These are phyloP conservation scores for Musa acuminata DNA, from an alignment of 176 grass and related monocot species.

Conservation along the genomic window DNA sequence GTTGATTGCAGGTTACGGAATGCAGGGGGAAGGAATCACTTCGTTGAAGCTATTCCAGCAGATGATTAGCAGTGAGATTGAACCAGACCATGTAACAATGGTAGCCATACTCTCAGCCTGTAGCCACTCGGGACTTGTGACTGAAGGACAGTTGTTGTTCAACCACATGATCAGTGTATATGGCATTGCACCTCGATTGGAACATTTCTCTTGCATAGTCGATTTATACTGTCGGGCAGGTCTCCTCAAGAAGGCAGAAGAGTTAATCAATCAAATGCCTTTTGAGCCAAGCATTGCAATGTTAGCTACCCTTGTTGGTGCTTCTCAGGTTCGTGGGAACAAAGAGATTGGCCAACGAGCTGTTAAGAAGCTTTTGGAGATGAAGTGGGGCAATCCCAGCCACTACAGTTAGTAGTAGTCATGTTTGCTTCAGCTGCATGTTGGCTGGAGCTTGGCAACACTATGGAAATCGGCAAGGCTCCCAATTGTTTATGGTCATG, in stretches of 20 bases:
- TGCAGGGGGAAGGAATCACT: conserved; percentile 17
- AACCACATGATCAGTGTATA: conserved; percentile 2
- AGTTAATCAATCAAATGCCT: conserved; percentile 11
- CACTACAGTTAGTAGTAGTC: not conserved
- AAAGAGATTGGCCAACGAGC: not conserved
- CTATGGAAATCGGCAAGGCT: not conserved
- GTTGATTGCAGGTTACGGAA: conserved; percentile 26
- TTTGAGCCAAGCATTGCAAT: conserved; percentile 9
- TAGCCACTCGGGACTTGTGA: conserved; percentile 21
- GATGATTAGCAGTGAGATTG: conserved; percentile 10
- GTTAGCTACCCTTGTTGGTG: conserved; percentile 16
- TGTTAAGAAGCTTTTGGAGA: conserved; percentile 2
- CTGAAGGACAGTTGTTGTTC: not conserved
- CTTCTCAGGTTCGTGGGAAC: conserved; percentile 6
- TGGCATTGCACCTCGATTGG: conserved; percentile 5
- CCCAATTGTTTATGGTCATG: not conserved
- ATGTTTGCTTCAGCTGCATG: too few relatives aligned
- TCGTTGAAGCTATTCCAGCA: conserved; percentile 19
- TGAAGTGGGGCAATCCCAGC: not conserved
- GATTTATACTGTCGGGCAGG: conserved; percentile 23
- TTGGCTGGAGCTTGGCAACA: not conserved
- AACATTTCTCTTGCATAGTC: conserved; percentile 25
- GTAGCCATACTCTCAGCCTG: conserved; percentile 22
- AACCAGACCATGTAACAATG: conserved; percentile 25
- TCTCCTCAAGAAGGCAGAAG: conserved; percentile 14